Evolutionary conservation across 805 yeast genomes (phyloP).

Genomic region (Starmerella potacharoeniae): DNA sequence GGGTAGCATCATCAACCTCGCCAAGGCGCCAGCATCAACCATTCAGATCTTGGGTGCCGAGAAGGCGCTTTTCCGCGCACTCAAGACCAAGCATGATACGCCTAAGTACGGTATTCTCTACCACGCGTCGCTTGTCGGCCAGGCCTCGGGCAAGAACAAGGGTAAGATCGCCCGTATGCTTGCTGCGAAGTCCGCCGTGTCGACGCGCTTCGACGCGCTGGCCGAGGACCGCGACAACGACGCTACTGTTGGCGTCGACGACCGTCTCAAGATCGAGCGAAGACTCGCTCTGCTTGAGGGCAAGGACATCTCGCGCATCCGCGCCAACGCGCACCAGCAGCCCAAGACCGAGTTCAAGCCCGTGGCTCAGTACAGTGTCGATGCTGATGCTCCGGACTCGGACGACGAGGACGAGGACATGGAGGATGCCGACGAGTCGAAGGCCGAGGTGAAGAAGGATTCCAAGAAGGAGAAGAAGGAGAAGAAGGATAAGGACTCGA

Average conservation of each 20-base stretch:
- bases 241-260: slow-evolving; percentile 85
- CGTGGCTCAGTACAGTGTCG: slow-evolving; percentile 83
- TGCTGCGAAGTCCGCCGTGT: slow-evolving; percentile 97
- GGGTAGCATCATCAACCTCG: slow-evolving; percentile 85
- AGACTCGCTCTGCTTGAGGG: slow-evolving; percentile 94
- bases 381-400: slow-evolving; percentile 65
- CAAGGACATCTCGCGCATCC: slow-evolving; percentile 75
- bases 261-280: slow-evolving; percentile 85
- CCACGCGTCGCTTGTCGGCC: slow-evolving; percentile 95
- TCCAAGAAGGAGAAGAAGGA: slow-evolving; percentile 16
- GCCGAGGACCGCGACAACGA: slow-evolving; percentile 95
- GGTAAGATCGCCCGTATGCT: slow-evolving; percentile 98
- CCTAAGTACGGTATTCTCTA: slow-evolving; percentile 96
- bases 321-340: slow-evolving; percentile 60
- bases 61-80: slow-evolving; percentile 96
- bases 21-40: slow-evolving; percentile 98
- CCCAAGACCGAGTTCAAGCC: slow-evolving; percentile 79
- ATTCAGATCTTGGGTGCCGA: slow-evolving; percentile 98
- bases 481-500: slow-evolving; percentile 13
- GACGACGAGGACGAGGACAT: slow-evolving; percentile 36
- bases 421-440: slow-evolving; percentile 19
- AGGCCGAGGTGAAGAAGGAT: slow-evolving; percentile 16
- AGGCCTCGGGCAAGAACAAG: slow-evolving; percentile 95
- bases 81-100: slow-evolving; percentile 96
- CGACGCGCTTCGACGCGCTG: slow-evolving; percentile 90